Percentiles rank a stretch among this genome's conserved stretches.
These are phyloP conservation scores for Polysphondylium violaceum DNA, from an alignment of 78 protist genomes.

Conservation along the genomic window DNA sequence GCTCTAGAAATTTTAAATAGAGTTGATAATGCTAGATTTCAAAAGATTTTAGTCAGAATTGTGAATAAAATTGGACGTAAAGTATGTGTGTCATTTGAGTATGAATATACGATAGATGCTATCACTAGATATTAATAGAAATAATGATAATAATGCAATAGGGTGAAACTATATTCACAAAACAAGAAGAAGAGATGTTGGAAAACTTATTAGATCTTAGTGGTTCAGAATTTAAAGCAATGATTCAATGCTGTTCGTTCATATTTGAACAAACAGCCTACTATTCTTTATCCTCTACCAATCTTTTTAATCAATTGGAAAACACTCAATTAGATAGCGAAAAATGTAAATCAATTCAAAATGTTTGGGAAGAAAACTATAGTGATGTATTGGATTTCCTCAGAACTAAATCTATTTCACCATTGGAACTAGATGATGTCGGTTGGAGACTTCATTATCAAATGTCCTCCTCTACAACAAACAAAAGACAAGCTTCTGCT, in stretches of 20 bases:
- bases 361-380: constrained; percentile 48
- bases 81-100: constrained; percentile 4
- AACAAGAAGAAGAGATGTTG: constrained; percentile 50
- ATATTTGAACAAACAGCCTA: constrained; percentile 84
- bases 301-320: constrained; percentile 35
- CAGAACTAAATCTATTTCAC: constrained; percentile 54
- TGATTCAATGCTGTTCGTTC: constrained; percentile 75
- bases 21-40: constrained; percentile 45
- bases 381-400: constrained; percentile 9
- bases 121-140: neutral
- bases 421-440: constrained; percentile 58
- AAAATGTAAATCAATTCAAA: constrained; percentile 46
- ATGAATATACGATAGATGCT: neutral
- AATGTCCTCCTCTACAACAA: constrained; percentile 66
- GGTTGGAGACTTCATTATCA: constrained; percentile 84
- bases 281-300: constrained; percentile 31
- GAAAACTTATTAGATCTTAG: constrained; percentile 50
- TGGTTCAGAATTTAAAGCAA: constrained; percentile 21
- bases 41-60: constrained; percentile 47
- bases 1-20: constrained; percentile 54
- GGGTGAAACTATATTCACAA: constrained; percentile 72
- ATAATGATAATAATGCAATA: constrained; percentile 2
- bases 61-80: constrained; percentile 62
- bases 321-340: constrained; percentile 40
- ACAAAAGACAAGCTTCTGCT: constrained; percentile 65